These are phyloP conservation scores for Annulohypoxylon maeteangense DNA, from an alignment of 495 filamentous ascomycete genomes.

Conservation along the genomic window DNA sequence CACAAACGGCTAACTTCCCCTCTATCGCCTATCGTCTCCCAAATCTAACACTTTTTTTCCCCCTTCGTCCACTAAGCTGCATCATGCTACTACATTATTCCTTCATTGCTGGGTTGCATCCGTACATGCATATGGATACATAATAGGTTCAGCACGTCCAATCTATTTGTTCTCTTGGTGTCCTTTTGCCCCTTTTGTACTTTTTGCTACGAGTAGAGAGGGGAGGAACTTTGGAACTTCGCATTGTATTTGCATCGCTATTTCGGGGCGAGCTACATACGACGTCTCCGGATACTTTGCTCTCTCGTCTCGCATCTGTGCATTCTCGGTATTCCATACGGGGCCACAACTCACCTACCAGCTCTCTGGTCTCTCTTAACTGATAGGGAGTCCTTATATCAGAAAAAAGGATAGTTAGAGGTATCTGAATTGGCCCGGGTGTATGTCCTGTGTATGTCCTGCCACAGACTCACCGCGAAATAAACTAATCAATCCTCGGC, in stretches of 20 bases:
- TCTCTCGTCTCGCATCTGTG: not conserved
- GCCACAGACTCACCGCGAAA: conserved; percentile 35
- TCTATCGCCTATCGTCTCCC: conserved; percentile 25
- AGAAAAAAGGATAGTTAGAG: not conserved
- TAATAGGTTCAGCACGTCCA: conserved; percentile 32
- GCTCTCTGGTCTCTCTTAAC: not conserved
- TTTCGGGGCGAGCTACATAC: conserved; percentile 18
- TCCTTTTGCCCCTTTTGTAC: conserved; percentile 30
- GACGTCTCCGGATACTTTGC: not conserved
- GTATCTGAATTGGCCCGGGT: conserved; percentile 22
- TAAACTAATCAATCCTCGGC: conserved; percentile 35
- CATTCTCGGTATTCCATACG: conserved; percentile 9
- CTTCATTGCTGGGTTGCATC: conserved; percentile 32
- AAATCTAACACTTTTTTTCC: conserved; percentile 21
- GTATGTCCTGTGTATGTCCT: conserved; percentile 22
- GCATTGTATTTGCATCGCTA: conserved; percentile 18
- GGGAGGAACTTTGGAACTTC: conserved; percentile 18
- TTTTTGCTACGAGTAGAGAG: conserved; percentile 32
- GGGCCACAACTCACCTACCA: not conserved
- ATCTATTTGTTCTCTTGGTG: conserved; percentile 19
- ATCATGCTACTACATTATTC: conserved; percentile 32
- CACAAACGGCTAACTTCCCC: conserved; percentile 40
- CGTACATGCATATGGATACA: conserved; percentile 27
- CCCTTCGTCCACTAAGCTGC: conserved; percentile 23
- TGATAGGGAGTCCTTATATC: conserved; percentile 7